phyloP scores from a whole-genome alignment of 164 flowering plant genomes.

The Stephania japonica region DNA sequence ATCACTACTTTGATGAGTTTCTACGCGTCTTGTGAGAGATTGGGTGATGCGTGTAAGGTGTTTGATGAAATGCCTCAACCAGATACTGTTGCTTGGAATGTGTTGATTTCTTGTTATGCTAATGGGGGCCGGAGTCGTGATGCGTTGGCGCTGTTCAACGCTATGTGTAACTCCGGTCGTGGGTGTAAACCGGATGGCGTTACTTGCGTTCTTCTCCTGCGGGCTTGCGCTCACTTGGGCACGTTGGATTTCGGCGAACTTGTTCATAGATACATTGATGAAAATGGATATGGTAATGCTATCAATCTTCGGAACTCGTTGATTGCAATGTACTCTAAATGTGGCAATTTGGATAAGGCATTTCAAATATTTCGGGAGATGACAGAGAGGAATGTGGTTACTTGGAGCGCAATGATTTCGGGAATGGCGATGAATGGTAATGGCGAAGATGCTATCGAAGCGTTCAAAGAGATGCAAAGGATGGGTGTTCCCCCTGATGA shows the following conservation, averaged over 20 bases:
- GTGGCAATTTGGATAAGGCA: constrained; percentile 1
- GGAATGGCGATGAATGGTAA: constrained; percentile 8
- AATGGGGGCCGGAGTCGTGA: background rate
- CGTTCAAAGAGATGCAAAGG: constrained; percentile 5
- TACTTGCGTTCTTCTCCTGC: background rate
- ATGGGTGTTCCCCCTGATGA: constrained; percentile 1
- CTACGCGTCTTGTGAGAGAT: background rate
- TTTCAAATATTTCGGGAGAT: constrained; percentile 1
- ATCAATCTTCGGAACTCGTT: background rate
- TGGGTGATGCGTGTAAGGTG: background rate
- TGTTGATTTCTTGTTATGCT: constrained; percentile 7
- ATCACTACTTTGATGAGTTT: constrained; percentile 6
- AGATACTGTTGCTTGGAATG: constrained; percentile 8
- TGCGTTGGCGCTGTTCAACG: background rate
- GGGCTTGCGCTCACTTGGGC: constrained; percentile 7
- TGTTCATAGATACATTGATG: background rate
- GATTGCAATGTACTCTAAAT: constrained; percentile 4
- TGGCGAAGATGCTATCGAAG: constrained; percentile 4
- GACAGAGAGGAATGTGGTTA: constrained; percentile 10
- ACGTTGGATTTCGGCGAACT: constrained; percentile 6
- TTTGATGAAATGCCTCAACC: constrained; percentile 5
- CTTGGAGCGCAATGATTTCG: constrained; percentile 1
- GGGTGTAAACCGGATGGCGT: constrained; percentile 6
- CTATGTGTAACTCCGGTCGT: background rate
- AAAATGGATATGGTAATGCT: constrained; percentile 2